Conservation (phyloP, 371 early-diverging fungal genomes). For the Mucor velutinosus region DNA sequence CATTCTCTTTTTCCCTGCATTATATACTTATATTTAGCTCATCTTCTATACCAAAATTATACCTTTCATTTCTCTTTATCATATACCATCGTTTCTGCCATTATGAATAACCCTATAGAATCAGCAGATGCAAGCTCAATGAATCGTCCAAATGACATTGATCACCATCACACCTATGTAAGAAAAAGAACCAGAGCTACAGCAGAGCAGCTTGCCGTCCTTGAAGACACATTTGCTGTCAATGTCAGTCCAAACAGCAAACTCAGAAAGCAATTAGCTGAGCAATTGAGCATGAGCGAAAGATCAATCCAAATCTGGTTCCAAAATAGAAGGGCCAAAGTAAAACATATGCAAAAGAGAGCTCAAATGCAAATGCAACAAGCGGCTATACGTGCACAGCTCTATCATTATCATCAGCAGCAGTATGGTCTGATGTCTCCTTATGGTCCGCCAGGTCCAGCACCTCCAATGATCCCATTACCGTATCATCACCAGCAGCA, state of each 20-base stretch:
- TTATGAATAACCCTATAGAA: neutral
- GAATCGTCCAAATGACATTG: neutral
- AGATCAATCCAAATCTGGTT: constrained; percentile 99
- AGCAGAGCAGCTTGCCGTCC: constrained; percentile 73
- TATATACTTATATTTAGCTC: neutral
- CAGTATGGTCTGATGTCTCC: constrained; percentile 11
- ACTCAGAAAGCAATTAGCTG: constrained; percentile 83
- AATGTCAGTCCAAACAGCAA: constrained; percentile 78
- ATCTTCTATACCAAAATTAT: neutral
- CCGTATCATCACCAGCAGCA: neutral
- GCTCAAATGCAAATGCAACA: constrained; percentile 54
- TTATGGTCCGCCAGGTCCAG: constrained; percentile 2
- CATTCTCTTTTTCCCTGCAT: neutral
- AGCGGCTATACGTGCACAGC: constrained; percentile 34
- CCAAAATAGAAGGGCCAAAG: constrained; percentile 97
- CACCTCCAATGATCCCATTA: neutral
- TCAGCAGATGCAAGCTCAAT: neutral
- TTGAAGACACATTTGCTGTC: constrained; percentile 75
- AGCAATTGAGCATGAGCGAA: constrained; percentile 88
- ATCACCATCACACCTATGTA: neutral
- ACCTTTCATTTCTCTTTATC: neutral
- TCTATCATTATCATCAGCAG: constrained; percentile 31
- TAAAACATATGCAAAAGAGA: constrained; percentile 73
- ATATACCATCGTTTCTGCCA: neutral
- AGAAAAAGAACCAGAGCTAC: constrained; percentile 74